These are phyloP conservation scores for Leccinum barrowsii DNA, from an alignment of 768 basidiomycete genomes.

Conservation along the genomic window DNA sequence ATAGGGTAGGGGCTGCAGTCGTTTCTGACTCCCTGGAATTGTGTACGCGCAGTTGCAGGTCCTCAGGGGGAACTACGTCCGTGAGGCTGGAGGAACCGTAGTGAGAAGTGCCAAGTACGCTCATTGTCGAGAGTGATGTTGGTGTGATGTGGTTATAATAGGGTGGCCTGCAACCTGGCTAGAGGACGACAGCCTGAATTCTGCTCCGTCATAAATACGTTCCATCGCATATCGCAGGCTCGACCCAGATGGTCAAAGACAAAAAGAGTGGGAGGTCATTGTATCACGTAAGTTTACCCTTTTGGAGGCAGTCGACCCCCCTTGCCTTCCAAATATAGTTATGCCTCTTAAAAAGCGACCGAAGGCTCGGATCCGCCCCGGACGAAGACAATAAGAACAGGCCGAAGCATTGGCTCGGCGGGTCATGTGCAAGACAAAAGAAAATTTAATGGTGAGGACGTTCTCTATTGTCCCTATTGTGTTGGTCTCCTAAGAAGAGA, in stretches of 20 bases:
- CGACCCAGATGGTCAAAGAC: slow-evolving; percentile 27
- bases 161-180: slow-evolving; percentile 13
- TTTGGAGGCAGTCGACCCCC: slow-evolving; percentile 6
- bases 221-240: slow-evolving; percentile 7
- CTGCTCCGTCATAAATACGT: slow-evolving; percentile 24
- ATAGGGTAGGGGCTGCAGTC: slow-evolving; percentile 11
- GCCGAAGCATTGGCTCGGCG: slow-evolving; percentile 6
- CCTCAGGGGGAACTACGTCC: slow-evolving; percentile 9
- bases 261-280: slow-evolving; percentile 21
- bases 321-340: slow-evolving; percentile 3
- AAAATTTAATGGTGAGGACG: slow-evolving; percentile 5
- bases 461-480: slow-evolving; percentile 29
- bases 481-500: slow-evolving; percentile 2
- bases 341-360: background rate
- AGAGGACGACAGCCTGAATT: background rate
- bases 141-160: slow-evolving; percentile 1
- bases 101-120: slow-evolving; percentile 5
- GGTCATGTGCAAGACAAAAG: slow-evolving; percentile 15
- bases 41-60: slow-evolving; percentile 22
- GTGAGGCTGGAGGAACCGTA: slow-evolving; percentile 2
- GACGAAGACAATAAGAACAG: slow-evolving; percentile 26
- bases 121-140: slow-evolving; percentile 10
- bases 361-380: background rate
- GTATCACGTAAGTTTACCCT: background rate
- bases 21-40: slow-evolving; percentile 23